Evolutionary conservation across 169 alveolate species (phyloP), one percentile per base, ranked within the genome.

Genomic region (Plasmodium adleri): DNA sequence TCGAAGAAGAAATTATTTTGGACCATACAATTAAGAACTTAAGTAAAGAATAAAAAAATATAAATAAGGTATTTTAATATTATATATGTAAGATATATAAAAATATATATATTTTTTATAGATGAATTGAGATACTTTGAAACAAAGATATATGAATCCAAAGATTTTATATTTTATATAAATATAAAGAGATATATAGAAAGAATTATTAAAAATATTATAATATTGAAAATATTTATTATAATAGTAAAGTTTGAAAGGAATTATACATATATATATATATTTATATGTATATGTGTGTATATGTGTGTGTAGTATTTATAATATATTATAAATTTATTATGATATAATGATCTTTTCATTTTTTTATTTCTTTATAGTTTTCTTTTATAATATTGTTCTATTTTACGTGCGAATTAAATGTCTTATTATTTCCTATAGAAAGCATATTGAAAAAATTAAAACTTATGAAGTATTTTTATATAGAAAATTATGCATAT

Each of bases 401-500:
- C 54, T 78, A 78, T 59, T 78, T 78, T 50, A 52, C 89, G 17
- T 50, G 56, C 47, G 89, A 78, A 52, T 24, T 78, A 32, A 78
- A 78, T 47, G 26, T 78, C 17, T 26, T 78, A 58, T 24, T 78
- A 22, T 78, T 78, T 10, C 89, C 89, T 39, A 78, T 78, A 12
- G 89, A 78, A 32, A 66, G 89, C 45, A 78, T 78, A 64, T 66
- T 78, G 68, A 78, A 78, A 70, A 78, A 78, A 52, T 45, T 78
- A 32, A 78, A 78, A 59, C 89, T 78, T 20, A 78, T 78, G 89
- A 78, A 78, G 89, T 78, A 64, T 24, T 74, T n/a, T 3, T 45
- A 39, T 6, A 28, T 52, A 49, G 7, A 26, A 52, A 54, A 3
- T 39, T 39, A 0, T 12, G 13, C 32, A 22, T 26, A 72, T 13